Base-by-base conservation (phyloP, 2,329 filamentous ascomycete species). In the Venturia aucupariae region DNA sequence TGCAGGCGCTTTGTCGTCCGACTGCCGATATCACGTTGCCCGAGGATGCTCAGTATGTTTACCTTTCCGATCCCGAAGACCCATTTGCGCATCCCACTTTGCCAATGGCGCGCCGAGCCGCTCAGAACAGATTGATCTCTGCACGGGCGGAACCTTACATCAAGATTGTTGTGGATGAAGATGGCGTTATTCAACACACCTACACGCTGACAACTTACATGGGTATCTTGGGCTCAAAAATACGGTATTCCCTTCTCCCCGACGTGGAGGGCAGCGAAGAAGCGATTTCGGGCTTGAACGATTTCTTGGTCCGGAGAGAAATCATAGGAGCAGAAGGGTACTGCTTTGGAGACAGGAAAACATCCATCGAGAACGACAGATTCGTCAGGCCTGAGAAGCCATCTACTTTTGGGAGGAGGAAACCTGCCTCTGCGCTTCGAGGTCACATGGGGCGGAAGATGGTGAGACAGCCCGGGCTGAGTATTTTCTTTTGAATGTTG, bases 1-100 rank as follows among this genome's bases (percentile, higher is more conserved):
- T 92, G 67, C 89, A 92, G 74, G 75, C 79, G 1, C 79, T 91
- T 1, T 92, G 89, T 73, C 82, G 81, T 54, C 88, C 88, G 0
- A 76, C 81, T 4, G 82, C 82, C 38, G 79, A 79, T 38, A 77
- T 84, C 24, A 80, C 61, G 32, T 55, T 19, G 3, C 65, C 65
- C 51, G 61, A 39, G 48, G 67, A 54, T 48, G 30, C 59, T 19
- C 32, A 65, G 30, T 68, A 68, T 61, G 61, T 69, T 24, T 35
- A 57, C 13, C 3, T 8, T 15, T 68, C 70, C 30, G 35, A 60
- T 17, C 10, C 13, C 4, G 62, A 63, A 38, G 48, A 59, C 6
- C 48, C 48, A 4, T 63, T 57, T 10, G 19, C 22, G 4, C 55
- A 38, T 30, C 27, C 24, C 11, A 66, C 69, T 11, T 68, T 75